These are phyloP conservation scores for Urostyla sp. DNA, from an alignment of 73 alveolate genomes.

Conservation along the genomic window DNA sequence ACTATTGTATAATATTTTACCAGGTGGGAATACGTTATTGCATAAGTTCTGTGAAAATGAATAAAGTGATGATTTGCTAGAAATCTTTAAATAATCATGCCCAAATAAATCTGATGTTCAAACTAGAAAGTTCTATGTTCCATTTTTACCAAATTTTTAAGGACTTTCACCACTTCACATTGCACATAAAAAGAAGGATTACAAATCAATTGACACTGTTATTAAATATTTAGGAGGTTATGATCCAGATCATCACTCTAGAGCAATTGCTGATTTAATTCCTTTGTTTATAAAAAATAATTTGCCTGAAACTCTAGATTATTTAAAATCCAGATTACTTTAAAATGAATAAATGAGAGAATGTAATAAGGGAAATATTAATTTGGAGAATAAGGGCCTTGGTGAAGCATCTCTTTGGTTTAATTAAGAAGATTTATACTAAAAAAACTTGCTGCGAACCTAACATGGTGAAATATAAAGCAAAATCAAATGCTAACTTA, in stretches of 20 bases:
- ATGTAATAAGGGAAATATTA: background rate
- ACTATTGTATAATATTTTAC: constrained; percentile 36
- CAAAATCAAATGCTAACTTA: background rate
- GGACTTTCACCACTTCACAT: constrained; percentile 40
- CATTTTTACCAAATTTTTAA: constrained; percentile 13
- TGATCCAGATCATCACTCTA: constrained; percentile 37
- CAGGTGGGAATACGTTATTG: constrained; percentile 47
- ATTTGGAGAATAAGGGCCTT: background rate
- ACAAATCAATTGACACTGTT: constrained; percentile 13
- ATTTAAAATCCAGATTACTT: background rate
- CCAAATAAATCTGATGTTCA: background rate
- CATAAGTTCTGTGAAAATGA: constrained; percentile 25
- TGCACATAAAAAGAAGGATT: background rate
- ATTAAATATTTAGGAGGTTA: constrained; percentile 12
- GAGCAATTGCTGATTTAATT: constrained; percentile 31
- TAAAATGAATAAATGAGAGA: constrained; percentile 1
- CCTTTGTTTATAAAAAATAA: constrained; percentile 6
- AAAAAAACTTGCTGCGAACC: background rate
- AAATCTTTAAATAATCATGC: background rate
- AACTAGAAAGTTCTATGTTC: constrained; percentile 19
- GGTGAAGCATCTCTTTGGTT: constrained; percentile 5
- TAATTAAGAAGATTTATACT: constrained; percentile 1
- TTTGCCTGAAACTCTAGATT: constrained; percentile 1
- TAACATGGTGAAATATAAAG: constrained; percentile 7
- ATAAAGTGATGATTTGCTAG: background rate